These are phyloP conservation scores for Talaromyces rugulosus DNA, from an alignment of 2,329 filamentous ascomycete genomes.

Conservation along the genomic window DNA sequence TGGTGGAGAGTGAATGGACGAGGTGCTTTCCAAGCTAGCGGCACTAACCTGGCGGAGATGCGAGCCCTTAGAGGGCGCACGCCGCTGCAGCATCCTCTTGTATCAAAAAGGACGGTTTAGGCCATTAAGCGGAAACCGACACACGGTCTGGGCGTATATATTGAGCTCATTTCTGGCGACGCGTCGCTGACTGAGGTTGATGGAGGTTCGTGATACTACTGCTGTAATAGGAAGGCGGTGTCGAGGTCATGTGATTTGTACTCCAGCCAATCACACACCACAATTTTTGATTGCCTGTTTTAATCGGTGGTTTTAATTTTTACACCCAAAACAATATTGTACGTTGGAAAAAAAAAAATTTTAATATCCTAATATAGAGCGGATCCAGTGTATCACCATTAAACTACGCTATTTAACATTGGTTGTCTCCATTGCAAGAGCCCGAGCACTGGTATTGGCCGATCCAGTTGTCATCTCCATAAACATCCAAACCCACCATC, in stretches of 20 bases:
- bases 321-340: too few relatives aligned
- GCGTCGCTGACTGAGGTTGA: background rate
- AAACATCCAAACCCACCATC: constrained; percentile 32
- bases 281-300: background rate
- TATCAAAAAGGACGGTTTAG: background rate
- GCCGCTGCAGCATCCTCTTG: constrained; percentile 32
- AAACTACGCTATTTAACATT: constrained; percentile 11
- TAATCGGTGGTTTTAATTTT: too few relatives aligned
- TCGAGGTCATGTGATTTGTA: background rate
- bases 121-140: background rate
- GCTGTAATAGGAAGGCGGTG: background rate
- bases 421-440: constrained; percentile 15
- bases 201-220: background rate
- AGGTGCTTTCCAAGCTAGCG: constrained; percentile 34
- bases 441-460: constrained; percentile 18
- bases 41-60: constrained; percentile 40
- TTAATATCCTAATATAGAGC: background rate
- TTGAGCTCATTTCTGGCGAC: background rate
- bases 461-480: constrained; percentile 24
- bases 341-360: too few relatives aligned
- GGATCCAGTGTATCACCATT: background rate
- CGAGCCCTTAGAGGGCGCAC: constrained; percentile 35
- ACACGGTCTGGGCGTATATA: background rate
- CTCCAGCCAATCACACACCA: background rate
- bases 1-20: constrained; percentile 23